phyloP scores from a whole-genome alignment of 495 filamentous ascomycete species.

The Penicillium antarcticum region DNA sequence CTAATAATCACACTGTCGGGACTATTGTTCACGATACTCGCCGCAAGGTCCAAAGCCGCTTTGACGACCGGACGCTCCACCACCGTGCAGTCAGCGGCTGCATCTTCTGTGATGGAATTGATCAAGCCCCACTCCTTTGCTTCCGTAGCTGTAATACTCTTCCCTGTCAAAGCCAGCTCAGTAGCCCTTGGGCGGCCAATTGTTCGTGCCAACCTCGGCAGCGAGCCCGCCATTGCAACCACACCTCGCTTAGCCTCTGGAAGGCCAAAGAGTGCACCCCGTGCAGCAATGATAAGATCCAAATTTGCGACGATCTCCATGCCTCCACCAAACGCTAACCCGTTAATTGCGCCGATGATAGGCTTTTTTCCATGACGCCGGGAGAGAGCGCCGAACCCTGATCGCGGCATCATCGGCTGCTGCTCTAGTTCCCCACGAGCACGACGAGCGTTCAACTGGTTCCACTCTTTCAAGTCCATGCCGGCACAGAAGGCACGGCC shows the following conservation, averaged over 20 bases:
- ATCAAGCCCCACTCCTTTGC: constrained; percentile 62
- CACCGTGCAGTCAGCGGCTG: constrained; percentile 21
- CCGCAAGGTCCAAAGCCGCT: constrained; percentile 47
- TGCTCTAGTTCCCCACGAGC: constrained; percentile 5
- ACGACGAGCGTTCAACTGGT: constrained; percentile 9
- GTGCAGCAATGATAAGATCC: constrained; percentile 60
- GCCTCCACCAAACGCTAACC: constrained; percentile 63
- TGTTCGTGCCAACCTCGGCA: constrained; percentile 60
- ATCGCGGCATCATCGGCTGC: constrained; percentile 15
- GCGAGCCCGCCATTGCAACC: constrained; percentile 60
- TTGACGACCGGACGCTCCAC: constrained; percentile 21
- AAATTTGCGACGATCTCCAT: constrained; percentile 63
- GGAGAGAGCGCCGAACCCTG: constrained; percentile 14
- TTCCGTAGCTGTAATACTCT: constrained; percentile 48
- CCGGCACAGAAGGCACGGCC: constrained; percentile 44
- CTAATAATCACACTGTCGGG: constrained; percentile 65
- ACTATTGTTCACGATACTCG: constrained; percentile 41
- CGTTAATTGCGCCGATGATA: constrained; percentile 65
- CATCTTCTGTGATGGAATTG: constrained; percentile 51
- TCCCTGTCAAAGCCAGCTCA: constrained; percentile 63
- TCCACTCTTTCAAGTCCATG: constrained; percentile 34
- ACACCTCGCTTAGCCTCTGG: constrained; percentile 66
- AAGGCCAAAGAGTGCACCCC: constrained; percentile 51
- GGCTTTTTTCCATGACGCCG: constrained; percentile 47
- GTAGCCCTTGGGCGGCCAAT: constrained; percentile 61